Conservation (phyloP, 371 early-diverging fungal genomes). For the Mortierella sp. region DNA sequence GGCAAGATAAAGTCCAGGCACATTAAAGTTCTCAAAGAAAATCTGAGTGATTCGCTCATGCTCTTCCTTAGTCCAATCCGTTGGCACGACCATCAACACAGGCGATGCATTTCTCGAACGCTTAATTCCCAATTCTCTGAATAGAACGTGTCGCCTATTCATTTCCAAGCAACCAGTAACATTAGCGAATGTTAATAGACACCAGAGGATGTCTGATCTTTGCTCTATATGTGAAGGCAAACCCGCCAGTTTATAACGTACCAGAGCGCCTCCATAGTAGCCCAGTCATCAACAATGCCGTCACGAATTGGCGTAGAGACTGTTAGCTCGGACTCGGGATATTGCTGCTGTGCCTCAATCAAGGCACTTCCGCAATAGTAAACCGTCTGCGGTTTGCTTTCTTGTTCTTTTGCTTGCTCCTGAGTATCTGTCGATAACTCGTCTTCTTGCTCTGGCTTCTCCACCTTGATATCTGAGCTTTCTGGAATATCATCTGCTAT, state of each 20-base stretch:
- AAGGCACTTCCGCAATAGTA: constrained; percentile 61
- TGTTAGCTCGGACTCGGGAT: constrained; percentile 40
- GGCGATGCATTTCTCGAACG: constrained; percentile 83
- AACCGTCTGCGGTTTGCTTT: constrained; percentile 33
- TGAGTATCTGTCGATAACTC: constrained; percentile 5
- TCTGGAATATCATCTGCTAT: constrained; percentile 1
- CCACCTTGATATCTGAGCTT: constrained; percentile 19
- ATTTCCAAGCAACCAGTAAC: neutral
- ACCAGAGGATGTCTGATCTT: neutral
- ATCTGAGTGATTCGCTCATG: constrained; percentile 87
- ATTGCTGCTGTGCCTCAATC: constrained; percentile 42
- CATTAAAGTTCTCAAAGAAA: constrained; percentile 91
- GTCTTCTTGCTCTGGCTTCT: constrained; percentile 25
- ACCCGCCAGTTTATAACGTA: constrained; percentile 31
- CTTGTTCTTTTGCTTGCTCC: constrained; percentile 34
- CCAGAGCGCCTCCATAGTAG: constrained; percentile 80
- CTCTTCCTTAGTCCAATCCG: constrained; percentile 86
- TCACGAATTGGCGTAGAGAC: constrained; percentile 67
- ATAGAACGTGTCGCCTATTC: constrained; percentile 78
- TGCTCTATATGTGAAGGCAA: neutral
- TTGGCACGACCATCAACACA: constrained; percentile 82
- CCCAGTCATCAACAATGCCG: constrained; percentile 81
- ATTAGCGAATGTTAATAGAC: neutral
- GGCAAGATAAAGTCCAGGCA: constrained; percentile 86
- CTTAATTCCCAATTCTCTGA: constrained; percentile 81